Evolutionary conservation across 805 yeast species (phyloP).

Genomic region (Osmozyma mogii): DNA sequence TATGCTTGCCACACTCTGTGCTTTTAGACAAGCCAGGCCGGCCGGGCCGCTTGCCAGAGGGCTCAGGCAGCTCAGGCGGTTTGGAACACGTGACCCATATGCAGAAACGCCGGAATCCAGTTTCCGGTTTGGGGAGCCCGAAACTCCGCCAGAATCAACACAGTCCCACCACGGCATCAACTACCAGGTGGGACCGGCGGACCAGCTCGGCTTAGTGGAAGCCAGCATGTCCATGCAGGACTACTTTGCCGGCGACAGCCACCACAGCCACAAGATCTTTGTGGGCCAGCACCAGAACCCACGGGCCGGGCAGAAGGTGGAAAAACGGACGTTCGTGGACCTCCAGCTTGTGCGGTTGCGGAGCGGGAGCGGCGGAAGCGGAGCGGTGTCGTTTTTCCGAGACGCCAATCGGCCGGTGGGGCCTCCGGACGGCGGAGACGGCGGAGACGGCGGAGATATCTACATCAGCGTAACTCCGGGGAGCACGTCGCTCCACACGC

Average conservation of each 20-base stretch:
- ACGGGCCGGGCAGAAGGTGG: conserved; percentile 25
- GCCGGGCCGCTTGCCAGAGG: too few species aligned
- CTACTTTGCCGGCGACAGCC: conserved; percentile 33
- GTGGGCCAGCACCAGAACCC: conserved; percentile 19
- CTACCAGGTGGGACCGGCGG: conserved; percentile 4
- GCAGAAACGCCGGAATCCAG: conserved; percentile 2
- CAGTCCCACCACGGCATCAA: conserved; percentile 5
- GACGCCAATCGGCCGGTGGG: conserved; percentile 82
- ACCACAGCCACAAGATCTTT: conserved; percentile 32
- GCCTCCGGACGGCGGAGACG: conserved; percentile 99
- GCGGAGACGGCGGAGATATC: conserved; percentile 87
- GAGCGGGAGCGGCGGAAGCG: conserved; percentile 88
- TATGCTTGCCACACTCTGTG: too few species aligned
- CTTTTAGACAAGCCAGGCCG: too few species aligned
- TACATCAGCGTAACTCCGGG: conserved; percentile 76
- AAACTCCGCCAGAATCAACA: not conserved
- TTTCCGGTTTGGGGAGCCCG: not conserved
- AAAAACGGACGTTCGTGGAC: conserved; percentile 35
- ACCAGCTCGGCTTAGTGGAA: conserved; percentile 8
- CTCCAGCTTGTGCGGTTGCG: conserved; percentile 34
- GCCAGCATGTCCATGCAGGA: conserved; percentile 18
- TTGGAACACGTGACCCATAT: conserved; percentile 1
- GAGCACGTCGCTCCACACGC: conserved; percentile 59
- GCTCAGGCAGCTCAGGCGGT: not conserved
- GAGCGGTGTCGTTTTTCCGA: conserved; percentile 75